These are phyloP conservation scores for Chimonanthus praecox DNA, from an alignment of 164 flowering plant genomes.

Conservation along the genomic window DNA sequence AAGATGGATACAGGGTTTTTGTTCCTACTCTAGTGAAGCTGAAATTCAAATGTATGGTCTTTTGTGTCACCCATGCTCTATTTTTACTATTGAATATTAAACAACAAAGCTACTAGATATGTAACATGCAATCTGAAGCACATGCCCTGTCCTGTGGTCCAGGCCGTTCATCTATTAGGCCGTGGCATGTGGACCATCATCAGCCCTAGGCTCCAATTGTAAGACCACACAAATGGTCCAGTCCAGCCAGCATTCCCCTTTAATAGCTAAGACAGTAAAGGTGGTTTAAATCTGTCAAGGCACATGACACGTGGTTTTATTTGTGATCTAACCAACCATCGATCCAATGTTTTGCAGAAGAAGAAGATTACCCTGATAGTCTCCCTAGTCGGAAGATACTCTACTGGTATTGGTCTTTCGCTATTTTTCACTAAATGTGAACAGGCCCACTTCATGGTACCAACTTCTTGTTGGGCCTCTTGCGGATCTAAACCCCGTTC, in stretches of 20 bases:
- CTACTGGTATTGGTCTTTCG: too few species aligned
- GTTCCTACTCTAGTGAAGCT: neutral
- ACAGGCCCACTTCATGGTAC: too few species aligned
- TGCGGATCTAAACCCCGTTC: too few species aligned
- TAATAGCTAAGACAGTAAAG: too few species aligned
- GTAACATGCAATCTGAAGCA: neutral
- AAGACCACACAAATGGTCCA: neutral
- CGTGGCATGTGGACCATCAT: neutral
- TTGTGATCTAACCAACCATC: too few species aligned
- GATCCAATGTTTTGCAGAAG: too few species aligned
- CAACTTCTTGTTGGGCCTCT: too few species aligned
- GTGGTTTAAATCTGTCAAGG: too few species aligned
- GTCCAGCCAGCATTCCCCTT: neutral
- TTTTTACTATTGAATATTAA: neutral
- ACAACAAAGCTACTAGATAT: neutral
- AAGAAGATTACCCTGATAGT: too few species aligned
- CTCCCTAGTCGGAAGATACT: too few species aligned
- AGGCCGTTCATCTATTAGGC: neutral
- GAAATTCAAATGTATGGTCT: neutral
- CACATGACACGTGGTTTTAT: too few species aligned
- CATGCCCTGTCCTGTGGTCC: neutral
- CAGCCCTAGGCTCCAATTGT: neutral
- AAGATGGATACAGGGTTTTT: neutral
- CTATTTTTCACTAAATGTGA: too few species aligned
- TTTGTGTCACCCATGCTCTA: neutral